These are phyloP conservation scores for Ascosphaera apis DNA, from an alignment of 2,329 filamentous ascomycete genomes.

Conservation along the genomic window DNA sequence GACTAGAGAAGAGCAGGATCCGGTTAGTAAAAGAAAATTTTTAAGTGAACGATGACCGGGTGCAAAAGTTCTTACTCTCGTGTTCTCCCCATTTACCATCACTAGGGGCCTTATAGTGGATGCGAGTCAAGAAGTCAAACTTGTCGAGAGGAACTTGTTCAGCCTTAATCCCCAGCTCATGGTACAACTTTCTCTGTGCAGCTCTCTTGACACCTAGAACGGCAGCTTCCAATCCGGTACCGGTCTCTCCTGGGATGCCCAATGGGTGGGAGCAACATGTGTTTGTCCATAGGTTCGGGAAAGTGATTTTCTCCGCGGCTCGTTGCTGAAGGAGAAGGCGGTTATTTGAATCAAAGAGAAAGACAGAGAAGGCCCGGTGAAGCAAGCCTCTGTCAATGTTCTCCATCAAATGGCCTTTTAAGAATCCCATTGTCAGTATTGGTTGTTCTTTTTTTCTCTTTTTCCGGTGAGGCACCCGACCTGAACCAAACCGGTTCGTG, in stretches of 20 bases:
- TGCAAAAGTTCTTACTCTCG: slow-evolving; percentile 44
- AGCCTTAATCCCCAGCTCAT: slow-evolving; percentile 79
- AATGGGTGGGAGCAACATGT: slow-evolving; percentile 97
- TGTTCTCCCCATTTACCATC: slow-evolving; percentile 98
- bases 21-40: slow-evolving; percentile 7
- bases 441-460: background rate
- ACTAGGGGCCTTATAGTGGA: slow-evolving; percentile 94
- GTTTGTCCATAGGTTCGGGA: slow-evolving; percentile 99
- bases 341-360: slow-evolving; percentile 89
- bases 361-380: slow-evolving; percentile 92
- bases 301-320: slow-evolving; percentile 92
- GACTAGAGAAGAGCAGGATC: slow-evolving; percentile 28
- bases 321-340: slow-evolving; percentile 87
- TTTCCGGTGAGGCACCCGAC: background rate
- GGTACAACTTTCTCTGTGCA: slow-evolving; percentile 77
- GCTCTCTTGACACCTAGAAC: slow-evolving; percentile 74
- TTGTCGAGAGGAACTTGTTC: slow-evolving; percentile 76
- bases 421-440: background rate
- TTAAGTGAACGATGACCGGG: background rate
- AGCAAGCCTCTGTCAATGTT: slow-evolving; percentile 93
- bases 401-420: slow-evolving; percentile 80
- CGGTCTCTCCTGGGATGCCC: slow-evolving; percentile 76
- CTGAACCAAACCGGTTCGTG: too few relatives aligned
- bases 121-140: slow-evolving; percentile 84
- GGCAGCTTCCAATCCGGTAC: slow-evolving; percentile 54